Evolutionary conservation across 2,329 filamentous ascomycete species (phyloP), one percentile per base, ranked within the genome.

Genomic region (Verticillium klebahnii): DNA sequence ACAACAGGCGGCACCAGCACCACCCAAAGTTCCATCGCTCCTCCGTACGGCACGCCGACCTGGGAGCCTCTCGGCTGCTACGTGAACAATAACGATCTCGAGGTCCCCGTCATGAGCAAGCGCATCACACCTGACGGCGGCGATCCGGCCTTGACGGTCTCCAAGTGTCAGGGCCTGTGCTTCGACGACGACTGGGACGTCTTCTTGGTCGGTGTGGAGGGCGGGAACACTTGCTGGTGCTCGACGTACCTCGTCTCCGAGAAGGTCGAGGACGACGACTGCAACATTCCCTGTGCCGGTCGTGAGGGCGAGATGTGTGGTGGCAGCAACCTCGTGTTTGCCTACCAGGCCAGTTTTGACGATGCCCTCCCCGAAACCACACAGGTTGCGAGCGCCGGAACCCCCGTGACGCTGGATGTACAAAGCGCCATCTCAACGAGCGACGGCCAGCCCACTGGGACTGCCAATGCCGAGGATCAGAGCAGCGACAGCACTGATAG

Each of bases 21-120:
- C 56, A 32, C 32, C 17, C 19, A 32, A 14, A n/a, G 31, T n/a
- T 57, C 56, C 34, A 4, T n/a, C 8, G 39, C 54, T n/a, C 25
- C 54, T 14, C 54, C 54, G 15, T 56, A 56, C 54, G 54, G 54
- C 1, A 23, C 36, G 31, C 61, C 64, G 12, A 62, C 60, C 19
- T 69, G 66, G 69, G 62, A 57, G 29, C 64, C 72, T 29, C 62
- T 73, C 56, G 78, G 78, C 59, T 80, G 78, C 62, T 80, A 78
- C 64, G 71, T 71, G 37, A 40, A 40, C 52, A 76, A 80, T 62
- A 71, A 73, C 19, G 31, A 58, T 55, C 61, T 69, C 1, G 64
- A 58, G 65, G 65, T 62, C 62, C 70, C 62, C 66, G 64, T 64
- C 70, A 65, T 73, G 70, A 69, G 70, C 67, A 71, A 70, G 63